Percentiles rank a stretch among this genome's conserved stretches.
Evolutionary conservation across 768 basidiomycete genomes (phyloP).

Genomic region (Kwoniella bestiolae): DNA sequence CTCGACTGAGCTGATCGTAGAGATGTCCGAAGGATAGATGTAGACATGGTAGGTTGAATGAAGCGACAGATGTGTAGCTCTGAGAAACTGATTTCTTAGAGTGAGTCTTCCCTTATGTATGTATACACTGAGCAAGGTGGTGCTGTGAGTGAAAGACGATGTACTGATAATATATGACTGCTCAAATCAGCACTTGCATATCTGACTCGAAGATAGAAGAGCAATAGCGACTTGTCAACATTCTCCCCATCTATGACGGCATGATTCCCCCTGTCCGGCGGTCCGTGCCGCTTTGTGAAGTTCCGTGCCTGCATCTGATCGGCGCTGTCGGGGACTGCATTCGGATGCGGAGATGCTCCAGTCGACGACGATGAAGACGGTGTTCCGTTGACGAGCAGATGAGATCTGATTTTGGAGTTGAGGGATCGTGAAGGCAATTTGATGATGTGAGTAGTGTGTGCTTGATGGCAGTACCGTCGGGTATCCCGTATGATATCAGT

Average conservation of each 20-base stretch:
- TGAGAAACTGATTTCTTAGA: too few species aligned
- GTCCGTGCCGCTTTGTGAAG: constrained; percentile 1
- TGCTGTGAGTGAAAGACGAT: too few species aligned
- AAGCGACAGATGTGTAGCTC: neutral
- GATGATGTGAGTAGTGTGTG: too few species aligned
- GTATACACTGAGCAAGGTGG: too few species aligned
- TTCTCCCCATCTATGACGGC: neutral
- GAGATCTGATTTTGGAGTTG: too few species aligned
- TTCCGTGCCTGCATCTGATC: constrained; percentile 11
- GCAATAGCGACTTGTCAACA: neutral
- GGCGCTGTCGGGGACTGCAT: constrained; percentile 17
- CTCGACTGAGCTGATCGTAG: constrained; percentile 3
- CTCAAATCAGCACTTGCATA: too few species aligned
- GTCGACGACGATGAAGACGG: neutral
- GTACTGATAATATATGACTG: too few species aligned
- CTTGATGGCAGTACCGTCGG: too few species aligned
- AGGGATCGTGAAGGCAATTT: too few species aligned
- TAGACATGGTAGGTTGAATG: neutral
- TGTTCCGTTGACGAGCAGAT: too few species aligned
- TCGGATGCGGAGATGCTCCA: neutral
- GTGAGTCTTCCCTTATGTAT: too few species aligned
- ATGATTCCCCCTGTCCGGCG: neutral
- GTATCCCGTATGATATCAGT: too few species aligned
- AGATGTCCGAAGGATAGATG: constrained; percentile 2
- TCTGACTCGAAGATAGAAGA: neutral